phyloP scores from a whole-genome alignment of 306 rosid species.

The Fragaria nilgerrensis region DNA sequence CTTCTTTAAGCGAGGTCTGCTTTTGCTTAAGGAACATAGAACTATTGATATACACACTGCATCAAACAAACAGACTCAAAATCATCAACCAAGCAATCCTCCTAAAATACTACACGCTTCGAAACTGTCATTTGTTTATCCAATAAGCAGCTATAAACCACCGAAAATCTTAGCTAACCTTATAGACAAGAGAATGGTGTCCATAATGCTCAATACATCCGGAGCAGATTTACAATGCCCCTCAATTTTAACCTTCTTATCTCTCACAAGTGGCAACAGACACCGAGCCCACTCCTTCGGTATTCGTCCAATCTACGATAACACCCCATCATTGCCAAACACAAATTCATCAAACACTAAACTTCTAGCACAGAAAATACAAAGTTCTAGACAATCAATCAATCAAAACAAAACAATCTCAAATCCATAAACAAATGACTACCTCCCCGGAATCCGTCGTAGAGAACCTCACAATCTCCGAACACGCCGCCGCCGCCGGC shows the following conservation, averaged over 20 bases:
- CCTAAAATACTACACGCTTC: not conserved
- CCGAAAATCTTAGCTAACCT: slow-evolving; percentile 44
- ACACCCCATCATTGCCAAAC: slow-evolving; percentile 24
- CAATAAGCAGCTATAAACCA: not conserved
- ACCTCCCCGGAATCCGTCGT: slow-evolving; percentile 76
- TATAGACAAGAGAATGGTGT: slow-evolving; percentile 61
- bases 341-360: slow-evolving; percentile 5
- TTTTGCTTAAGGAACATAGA: slow-evolving; percentile 66
- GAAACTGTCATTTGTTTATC: not conserved
- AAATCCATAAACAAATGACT: not conserved
- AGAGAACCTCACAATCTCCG: slow-evolving; percentile 86
- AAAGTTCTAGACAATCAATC: slow-evolving; percentile 2
- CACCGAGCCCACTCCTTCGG: slow-evolving; percentile 97
- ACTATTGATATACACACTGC: slow-evolving; percentile 71
- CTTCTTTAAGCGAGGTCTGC: slow-evolving; percentile 66
- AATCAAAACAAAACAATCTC: not conserved
- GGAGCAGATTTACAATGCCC: slow-evolving; percentile 75
- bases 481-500: slow-evolving; percentile 43
- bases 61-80: slow-evolving; percentile 11
- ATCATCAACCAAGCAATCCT: slow-evolving; percentile 12
- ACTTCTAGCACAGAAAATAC: not conserved
- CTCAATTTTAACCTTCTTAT: slow-evolving; percentile 61
- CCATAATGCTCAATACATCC: slow-evolving; percentile 70
- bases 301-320: slow-evolving; percentile 81
- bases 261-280: slow-evolving; percentile 80